Evolutionary conservation across 805 yeast species (phyloP).

Genomic region (Brettanomyces bruxellensis): DNA sequence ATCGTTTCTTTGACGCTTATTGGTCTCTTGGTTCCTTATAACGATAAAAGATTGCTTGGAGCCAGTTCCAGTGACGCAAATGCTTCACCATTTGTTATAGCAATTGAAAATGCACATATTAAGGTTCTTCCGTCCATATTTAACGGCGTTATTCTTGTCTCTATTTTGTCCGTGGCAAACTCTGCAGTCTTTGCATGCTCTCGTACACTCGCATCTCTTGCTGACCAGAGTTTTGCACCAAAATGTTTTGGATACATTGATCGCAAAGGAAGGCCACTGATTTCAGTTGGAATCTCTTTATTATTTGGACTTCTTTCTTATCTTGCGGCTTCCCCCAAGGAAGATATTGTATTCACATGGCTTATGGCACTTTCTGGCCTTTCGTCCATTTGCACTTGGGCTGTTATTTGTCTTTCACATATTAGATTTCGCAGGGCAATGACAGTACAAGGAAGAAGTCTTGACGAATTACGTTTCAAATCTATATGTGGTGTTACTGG

Average conservation of each 20-base stretch:
- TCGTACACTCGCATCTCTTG: constrained; percentile 52
- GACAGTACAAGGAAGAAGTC: constrained; percentile 47
- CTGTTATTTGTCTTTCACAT: constrained; percentile 53
- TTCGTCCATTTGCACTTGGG: constrained; percentile 68
- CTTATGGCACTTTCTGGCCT: constrained; percentile 60
- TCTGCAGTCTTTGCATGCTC: constrained; percentile 60
- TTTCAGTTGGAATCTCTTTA: constrained; percentile 44
- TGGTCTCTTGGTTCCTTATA: constrained; percentile 49
- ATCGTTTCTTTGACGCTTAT: constrained; percentile 36
- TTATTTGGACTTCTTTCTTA: constrained; percentile 48
- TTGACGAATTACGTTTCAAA: constrained; percentile 53
- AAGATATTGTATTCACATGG: constrained; percentile 58
- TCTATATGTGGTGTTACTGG: constrained; percentile 60
- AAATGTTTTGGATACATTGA: constrained; percentile 52
- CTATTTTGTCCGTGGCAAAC: constrained; percentile 64
- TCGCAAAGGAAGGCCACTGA: constrained; percentile 62
- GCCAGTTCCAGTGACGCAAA: constrained; percentile 34
- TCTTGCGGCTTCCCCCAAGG: constrained; percentile 44
- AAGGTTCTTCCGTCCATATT: constrained; percentile 53
- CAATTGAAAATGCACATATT: constrained; percentile 47
- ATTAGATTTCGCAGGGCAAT: constrained; percentile 59
- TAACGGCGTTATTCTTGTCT: constrained; percentile 57
- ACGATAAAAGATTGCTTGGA: constrained; percentile 38
- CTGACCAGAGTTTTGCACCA: constrained; percentile 59
- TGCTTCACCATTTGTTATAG: constrained; percentile 66